phyloP scores from a whole-genome alignment of 164 flowering plant genomes.

The Euptelea pleiosperma region DNA sequence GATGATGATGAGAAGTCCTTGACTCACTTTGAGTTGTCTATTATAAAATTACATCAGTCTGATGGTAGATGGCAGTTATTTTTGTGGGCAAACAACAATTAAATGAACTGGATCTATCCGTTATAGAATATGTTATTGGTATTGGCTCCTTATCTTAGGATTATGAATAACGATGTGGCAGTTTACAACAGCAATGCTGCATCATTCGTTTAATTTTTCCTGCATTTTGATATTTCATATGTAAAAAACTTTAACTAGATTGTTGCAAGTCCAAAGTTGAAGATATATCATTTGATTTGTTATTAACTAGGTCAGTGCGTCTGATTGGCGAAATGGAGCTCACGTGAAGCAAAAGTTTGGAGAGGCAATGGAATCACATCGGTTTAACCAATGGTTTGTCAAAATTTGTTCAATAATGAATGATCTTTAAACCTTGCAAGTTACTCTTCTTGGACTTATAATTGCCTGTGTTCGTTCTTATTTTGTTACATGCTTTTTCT shows the following conservation, averaged over 20 bases:
- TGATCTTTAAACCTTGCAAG: conserved; percentile 2
- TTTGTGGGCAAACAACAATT: no score
- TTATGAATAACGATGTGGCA: no score
- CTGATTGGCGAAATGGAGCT: conserved; percentile 87
- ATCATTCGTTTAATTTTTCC: no score
- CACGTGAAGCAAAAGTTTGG: conserved; percentile 74
- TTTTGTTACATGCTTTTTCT: not conserved
- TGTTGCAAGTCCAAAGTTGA: not conserved
- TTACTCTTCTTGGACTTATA: conserved; percentile 4
- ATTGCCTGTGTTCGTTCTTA: not conserved
- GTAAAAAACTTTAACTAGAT: not conserved
- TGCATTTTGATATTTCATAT: not conserved
- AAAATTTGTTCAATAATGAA: not conserved
- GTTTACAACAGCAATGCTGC: no score
- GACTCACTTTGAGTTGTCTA: no score
- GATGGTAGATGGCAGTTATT: no score
- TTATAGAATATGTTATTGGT: no score
- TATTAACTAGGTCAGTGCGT: conserved; percentile 81
- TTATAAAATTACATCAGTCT: no score
- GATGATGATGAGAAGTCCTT: no score
- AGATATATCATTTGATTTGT: conserved; percentile 15
- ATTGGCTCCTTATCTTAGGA: no score
- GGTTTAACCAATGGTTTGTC: conserved; percentile 58
- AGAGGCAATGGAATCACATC: conserved; percentile 77
- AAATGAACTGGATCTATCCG: no score